Conservation (phyloP, 352 stramenopile species). For the Pythium sukuiense region DNA sequence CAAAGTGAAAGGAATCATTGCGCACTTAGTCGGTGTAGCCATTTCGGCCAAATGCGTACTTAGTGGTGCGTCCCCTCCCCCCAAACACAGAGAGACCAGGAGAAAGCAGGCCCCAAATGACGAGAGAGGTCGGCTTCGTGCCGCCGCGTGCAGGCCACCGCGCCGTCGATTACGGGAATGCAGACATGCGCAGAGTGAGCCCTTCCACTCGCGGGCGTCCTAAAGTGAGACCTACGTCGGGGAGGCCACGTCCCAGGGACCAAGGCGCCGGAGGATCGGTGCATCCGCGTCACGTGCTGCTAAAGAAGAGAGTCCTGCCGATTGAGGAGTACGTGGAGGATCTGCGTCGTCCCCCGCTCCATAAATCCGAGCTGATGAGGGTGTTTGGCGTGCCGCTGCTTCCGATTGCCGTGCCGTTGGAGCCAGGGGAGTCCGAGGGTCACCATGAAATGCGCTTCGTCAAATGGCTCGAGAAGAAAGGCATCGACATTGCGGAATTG, state of each 20-base stretch:
- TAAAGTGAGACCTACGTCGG: not conserved
- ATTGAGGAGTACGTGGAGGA: slow-evolving; percentile 3
- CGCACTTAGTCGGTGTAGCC: not conserved
- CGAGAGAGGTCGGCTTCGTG: slow-evolving; percentile 14
- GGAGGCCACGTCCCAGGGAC: not conserved
- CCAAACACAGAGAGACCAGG: not conserved
- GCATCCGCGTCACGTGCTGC: not conserved
- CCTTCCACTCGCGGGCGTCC: not conserved
- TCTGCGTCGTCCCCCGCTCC: not conserved
- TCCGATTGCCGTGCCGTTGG: slow-evolving; percentile 24
- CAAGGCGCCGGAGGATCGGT: slow-evolving; percentile 1
- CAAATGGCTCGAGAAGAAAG: slow-evolving; percentile 6
- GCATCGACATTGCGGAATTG: slow-evolving; percentile 7
- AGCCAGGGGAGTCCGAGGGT: slow-evolving; percentile 9
- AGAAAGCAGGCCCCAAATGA: not conserved
- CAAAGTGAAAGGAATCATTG: not conserved
- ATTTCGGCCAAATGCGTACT: not conserved
- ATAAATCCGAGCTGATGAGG: not conserved
- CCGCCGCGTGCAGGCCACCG: slow-evolving; percentile 2
- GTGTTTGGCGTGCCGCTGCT: slow-evolving; percentile 2
- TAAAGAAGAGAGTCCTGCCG: not conserved
- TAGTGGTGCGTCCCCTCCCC: not conserved
- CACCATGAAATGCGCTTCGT: slow-evolving; percentile 12
- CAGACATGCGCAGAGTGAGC: not conserved
- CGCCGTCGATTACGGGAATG: not conserved